Evolutionary conservation across 2,329 filamentous ascomycete species (phyloP), one percentile per base, ranked within the genome.

Genomic region (Phaeosphaeria sp.): DNA sequence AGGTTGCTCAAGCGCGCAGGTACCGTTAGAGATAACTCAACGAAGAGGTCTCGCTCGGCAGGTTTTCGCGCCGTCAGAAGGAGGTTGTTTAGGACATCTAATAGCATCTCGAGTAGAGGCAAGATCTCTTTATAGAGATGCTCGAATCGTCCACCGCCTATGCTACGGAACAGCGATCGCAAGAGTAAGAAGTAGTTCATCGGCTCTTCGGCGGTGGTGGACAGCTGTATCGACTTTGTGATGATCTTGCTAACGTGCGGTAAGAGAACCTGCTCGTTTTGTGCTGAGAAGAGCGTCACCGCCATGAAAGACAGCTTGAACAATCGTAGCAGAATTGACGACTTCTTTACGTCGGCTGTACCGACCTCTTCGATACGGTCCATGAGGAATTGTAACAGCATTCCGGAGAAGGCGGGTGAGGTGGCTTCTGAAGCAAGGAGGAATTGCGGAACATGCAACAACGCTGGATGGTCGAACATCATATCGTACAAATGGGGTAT

Each of bases 271-370:
- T 95, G 91, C 78, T 99, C 95, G 69, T 99, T 99, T 72, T 97
- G 93, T 9, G 87, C 85, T 0, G 93, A 93, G 76, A 99, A 99
- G 1, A 99, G 83, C 0, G 95, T 99, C 41, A 99, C 95, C 0
- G 96, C 96, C 95, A 99, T 99, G 77, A 99, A 99, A 0, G 94
- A 96, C 50, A 99, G 80, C 79, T 99, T 99, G 81, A 98, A 99
- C 51, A 99, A 87, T 54, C 96, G 87, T 50, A 99, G 81, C 33
- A 99, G 81, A 48, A 99, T 97, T 6, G 93, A 94, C 0, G 95
- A 94, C 77, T 94, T 96, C 73, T 92, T 93, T 52, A 95, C 89
- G 77, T 99, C 93, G 7, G 90, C 89, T 0, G 92, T 95, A 21
- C 95, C 95, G 44, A 99, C 93, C 74, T 99, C 91, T 62, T 96